Evolutionary conservation across 306 rosid genomes (phyloP).

Genomic region (Argentina anserina): DNA sequence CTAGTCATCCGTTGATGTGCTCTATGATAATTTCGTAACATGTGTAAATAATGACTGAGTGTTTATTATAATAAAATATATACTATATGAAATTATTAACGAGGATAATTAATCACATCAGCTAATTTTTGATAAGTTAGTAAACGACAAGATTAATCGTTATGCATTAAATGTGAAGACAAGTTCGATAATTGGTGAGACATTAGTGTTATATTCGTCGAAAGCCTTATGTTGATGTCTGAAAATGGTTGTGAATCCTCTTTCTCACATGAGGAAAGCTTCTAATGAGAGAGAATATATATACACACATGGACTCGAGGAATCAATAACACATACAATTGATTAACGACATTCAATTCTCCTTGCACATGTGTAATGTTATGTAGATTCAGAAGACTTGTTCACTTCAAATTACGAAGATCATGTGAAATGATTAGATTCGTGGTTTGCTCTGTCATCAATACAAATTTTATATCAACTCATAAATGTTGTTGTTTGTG

Average conservation of each 20-base stretch:
- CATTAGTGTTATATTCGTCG: not conserved
- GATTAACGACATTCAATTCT: not conserved
- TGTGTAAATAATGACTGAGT: no score
- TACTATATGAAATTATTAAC: no score
- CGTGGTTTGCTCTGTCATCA: not conserved
- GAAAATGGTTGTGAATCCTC: not conserved
- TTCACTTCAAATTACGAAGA: not conserved
- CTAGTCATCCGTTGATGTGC: no score
- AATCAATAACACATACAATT: not conserved
- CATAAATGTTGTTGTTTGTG: not conserved
- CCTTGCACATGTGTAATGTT: not conserved
- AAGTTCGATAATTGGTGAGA: not conserved
- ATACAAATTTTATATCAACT: not conserved
- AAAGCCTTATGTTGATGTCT: not conserved
- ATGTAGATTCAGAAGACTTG: not conserved
- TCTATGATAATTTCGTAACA: no score
- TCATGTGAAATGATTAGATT: not conserved
- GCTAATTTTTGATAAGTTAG: not conserved
- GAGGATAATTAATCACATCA: no score
- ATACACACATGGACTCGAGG: not conserved
- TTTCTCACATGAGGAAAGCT: not conserved
- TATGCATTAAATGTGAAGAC: not conserved
- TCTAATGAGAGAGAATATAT: not conserved
- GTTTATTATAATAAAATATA: no score
- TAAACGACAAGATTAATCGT: not conserved